Conservation (phyloP, 306 rosid genomes). For the Begonia loranthoides region DNA sequence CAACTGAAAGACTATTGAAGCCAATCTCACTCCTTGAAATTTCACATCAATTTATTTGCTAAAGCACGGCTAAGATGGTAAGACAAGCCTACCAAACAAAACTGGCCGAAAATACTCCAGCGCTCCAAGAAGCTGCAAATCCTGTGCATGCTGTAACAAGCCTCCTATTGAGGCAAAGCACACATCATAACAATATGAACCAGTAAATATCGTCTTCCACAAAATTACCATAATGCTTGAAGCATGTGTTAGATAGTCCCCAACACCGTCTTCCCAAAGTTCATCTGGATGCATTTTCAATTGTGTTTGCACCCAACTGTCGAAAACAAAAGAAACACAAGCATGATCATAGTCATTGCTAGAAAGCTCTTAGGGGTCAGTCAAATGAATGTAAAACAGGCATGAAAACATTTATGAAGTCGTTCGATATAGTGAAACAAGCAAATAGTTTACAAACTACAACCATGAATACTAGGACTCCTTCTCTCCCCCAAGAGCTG, state of each 20-base stretch:
- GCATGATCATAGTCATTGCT: constrained; percentile 7
- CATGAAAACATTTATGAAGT: too few species aligned
- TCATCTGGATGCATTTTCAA: constrained; percentile 86
- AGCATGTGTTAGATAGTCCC: constrained; percentile 75
- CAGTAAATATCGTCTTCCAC: too few species aligned
- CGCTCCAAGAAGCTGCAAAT: constrained; percentile 36
- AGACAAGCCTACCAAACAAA: constrained; percentile 40
- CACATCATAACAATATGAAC: constrained; percentile 1
- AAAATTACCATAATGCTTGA: constrained; percentile 70
- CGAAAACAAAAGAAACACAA: constrained; percentile 12
- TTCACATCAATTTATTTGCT: too few species aligned
- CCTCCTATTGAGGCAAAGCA: neutral
- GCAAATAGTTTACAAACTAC: too few species aligned
- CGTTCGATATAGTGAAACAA: too few species aligned
- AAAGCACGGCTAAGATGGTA: neutral
- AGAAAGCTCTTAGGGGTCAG: neutral
- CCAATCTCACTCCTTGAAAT: too few species aligned
- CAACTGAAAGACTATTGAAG: too few species aligned
- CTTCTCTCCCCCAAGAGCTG: too few species aligned
- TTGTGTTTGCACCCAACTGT: constrained; percentile 93
- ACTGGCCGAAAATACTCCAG: constrained; percentile 37
- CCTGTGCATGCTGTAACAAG: constrained; percentile 1
- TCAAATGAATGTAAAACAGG: too few species aligned
- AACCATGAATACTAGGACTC: too few species aligned
- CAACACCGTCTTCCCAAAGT: constrained; percentile 94